Percentiles rank a stretch among this genome's conserved stretches.
These are phyloP conservation scores for Chloris gayana DNA, from an alignment of 176 grass and related monocot genomes.

Conservation along the genomic window DNA sequence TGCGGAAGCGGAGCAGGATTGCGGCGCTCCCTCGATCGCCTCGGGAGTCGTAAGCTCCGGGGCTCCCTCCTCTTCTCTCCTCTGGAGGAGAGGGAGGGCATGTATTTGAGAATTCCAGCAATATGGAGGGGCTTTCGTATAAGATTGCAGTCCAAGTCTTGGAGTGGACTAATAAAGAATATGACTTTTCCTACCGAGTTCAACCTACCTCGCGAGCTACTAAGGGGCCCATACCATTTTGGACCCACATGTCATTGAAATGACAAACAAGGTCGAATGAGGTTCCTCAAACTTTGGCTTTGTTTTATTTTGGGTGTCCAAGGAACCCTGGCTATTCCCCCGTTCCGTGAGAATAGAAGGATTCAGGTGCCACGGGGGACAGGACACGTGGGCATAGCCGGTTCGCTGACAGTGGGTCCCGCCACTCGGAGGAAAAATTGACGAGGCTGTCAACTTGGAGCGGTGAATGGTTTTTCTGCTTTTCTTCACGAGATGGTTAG, in stretches of 20 bases:
- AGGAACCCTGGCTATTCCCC: background rate
- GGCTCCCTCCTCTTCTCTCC: background rate
- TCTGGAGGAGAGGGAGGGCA: conserved; percentile 20
- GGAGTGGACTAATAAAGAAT: background rate
- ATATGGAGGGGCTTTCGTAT: conserved; percentile 15
- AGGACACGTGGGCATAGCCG: background rate
- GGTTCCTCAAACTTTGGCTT: background rate
- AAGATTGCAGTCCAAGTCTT: conserved; percentile 19
- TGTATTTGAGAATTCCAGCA: background rate
- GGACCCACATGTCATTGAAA: background rate
- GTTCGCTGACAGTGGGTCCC: conserved; percentile 6
- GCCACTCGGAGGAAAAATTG: background rate
- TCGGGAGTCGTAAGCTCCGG: conserved; percentile 1
- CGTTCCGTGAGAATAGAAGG: background rate
- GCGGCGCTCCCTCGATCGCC: conserved; percentile 6
- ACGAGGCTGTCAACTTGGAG: conserved; percentile 16
- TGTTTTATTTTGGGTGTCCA: background rate
- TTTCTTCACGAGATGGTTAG: conserved; percentile 12
- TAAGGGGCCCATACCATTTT: background rate
- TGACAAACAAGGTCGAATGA: background rate
- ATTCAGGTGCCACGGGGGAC: conserved; percentile 15
- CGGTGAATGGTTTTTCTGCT: background rate
- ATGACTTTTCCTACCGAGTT: background rate
- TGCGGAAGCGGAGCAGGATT: background rate
- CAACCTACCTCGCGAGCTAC: background rate